These are phyloP conservation scores for Pleurotus giganteus DNA, from an alignment of 768 basidiomycete genomes.

Conservation along the genomic window DNA sequence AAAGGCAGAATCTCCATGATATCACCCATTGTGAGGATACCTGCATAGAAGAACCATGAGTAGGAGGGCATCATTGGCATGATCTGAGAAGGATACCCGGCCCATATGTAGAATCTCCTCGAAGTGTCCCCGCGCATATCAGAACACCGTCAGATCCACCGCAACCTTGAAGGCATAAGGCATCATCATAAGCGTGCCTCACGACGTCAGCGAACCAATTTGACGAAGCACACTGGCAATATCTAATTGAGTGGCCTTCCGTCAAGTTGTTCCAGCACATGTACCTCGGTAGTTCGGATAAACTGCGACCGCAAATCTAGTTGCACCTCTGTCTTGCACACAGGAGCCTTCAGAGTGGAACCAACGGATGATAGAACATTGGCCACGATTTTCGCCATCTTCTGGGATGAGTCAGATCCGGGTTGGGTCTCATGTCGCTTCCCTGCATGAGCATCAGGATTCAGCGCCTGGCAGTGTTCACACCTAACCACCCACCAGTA, in stretches of 20 bases:
- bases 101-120: conserved; percentile 84
- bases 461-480: too few relatives aligned
- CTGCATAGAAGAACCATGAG: conserved; percentile 27
- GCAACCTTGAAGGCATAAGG: conserved; percentile 51
- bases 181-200: conserved; percentile 79
- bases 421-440: conserved; percentile 65
- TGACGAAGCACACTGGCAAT: conserved; percentile 55
- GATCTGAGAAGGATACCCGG: conserved; percentile 51
- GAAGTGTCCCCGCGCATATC: conserved; percentile 78
- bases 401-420: conserved; percentile 50
- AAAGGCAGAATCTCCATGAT: conserved; percentile 89
- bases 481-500: conserved; percentile 44
- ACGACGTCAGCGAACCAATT: conserved; percentile 89
- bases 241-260: not conserved
- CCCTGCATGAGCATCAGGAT: conserved; percentile 36
- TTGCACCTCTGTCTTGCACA: conserved; percentile 65
- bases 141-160: conserved; percentile 79
- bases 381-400: conserved; percentile 57
- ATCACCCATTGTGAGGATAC: conserved; percentile 78
- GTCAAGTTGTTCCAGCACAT: conserved; percentile 6
- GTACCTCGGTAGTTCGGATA: conserved; percentile 72
- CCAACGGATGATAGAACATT: conserved; percentile 68
- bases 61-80: not conserved
- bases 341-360: conserved; percentile 66
- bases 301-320: conserved; percentile 75